Evolutionary conservation across 139 green algal species (phyloP).

Genomic region (Picochlorum sp.): DNA sequence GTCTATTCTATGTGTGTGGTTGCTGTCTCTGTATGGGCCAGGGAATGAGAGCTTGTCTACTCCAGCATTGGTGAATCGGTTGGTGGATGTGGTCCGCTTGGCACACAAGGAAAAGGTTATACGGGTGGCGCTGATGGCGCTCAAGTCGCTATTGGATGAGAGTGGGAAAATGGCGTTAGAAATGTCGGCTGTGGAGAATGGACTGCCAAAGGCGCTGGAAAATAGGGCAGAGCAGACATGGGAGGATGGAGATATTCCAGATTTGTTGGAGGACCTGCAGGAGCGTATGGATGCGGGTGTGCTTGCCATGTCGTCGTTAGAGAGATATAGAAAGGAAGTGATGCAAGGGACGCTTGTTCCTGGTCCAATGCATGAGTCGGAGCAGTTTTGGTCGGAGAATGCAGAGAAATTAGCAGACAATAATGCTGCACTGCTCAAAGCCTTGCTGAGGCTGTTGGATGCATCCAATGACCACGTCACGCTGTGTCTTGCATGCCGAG

Average conservation of each 20-base stretch:
- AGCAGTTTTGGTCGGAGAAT: constrained; percentile 73
- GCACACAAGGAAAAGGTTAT: constrained; percentile 92
- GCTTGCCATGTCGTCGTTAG: constrained; percentile 67
- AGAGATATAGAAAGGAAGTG: constrained; percentile 64
- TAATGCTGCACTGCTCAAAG: constrained; percentile 83
- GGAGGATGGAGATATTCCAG: constrained; percentile 80
- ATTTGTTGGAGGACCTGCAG: constrained; percentile 67
- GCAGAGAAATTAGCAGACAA: constrained; percentile 79
- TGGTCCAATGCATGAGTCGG: constrained; percentile 73
- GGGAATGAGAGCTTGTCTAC: constrained; percentile 50
- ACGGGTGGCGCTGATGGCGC: constrained; percentile 66
- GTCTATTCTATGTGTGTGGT: constrained; percentile 79
- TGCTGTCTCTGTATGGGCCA: constrained; percentile 73
- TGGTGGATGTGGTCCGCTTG: constrained; percentile 77
- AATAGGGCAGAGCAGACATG: constrained; percentile 52
- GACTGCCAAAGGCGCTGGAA: constrained; percentile 62
- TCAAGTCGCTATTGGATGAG: constrained; percentile 72
- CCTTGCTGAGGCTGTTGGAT: constrained; percentile 86
- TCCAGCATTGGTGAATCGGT: constrained; percentile 46
- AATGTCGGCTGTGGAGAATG: constrained; percentile 70
- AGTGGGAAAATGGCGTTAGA: constrained; percentile 20
- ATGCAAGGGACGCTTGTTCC: constrained; percentile 74
- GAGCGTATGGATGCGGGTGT: constrained; percentile 66
- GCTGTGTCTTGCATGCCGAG: constrained; percentile 81
- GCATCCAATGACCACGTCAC: constrained; percentile 58